Base-by-base conservation (phyloP, 2,329 filamentous ascomycete genomes). In the Aschersonia sp. region DNA sequence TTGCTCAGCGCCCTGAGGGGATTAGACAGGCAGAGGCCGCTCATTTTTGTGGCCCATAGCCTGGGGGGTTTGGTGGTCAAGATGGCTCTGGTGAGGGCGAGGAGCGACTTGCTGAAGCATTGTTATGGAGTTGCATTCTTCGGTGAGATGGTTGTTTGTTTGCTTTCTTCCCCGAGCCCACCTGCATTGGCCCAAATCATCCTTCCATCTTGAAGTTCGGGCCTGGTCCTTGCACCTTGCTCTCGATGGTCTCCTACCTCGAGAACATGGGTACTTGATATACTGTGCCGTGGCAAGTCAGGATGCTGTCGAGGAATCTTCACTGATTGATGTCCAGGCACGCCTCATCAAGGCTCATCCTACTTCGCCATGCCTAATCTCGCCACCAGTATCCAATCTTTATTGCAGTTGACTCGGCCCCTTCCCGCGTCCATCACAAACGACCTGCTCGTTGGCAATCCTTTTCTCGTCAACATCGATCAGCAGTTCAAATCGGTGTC, bases 71-170 rank as follows among this genome's bases (percentile, higher is more conserved):
- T 82, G 30, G 74, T 81, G 1, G 72, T 73, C 5, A 82, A 82
- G 62, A 64, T 71, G 54, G 75, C 74, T 2, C 55, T 82, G 42
- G 65, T 73, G 5, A 72, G 68, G 53, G 73, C 74, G 3, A 66
- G 60, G 40, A 56, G 63, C 20, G 59, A 60, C 30, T 67, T 81
- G 9, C 61, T 75, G 44, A 69, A 70, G 43, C 73, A 76, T 52
- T 81, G 76, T 48, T 76, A 81, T 51, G 78, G 78, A 0, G 71
- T 78, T 44, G 75, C 74, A 0, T 82, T 82, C 52, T 75, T 79
- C 56, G 70, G 76, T 77, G 52, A 63, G 67, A 51, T 65, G 48
- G 5, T 3, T 28, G 2, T 42, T 9, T 43, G 3, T 38, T 2
- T 6, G 32, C 31, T 30, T 30, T 44, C 30, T 30, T 20, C 20